Base-by-base conservation (phyloP, 768 basidiomycete species). In the Russula dissimulans region DNA sequence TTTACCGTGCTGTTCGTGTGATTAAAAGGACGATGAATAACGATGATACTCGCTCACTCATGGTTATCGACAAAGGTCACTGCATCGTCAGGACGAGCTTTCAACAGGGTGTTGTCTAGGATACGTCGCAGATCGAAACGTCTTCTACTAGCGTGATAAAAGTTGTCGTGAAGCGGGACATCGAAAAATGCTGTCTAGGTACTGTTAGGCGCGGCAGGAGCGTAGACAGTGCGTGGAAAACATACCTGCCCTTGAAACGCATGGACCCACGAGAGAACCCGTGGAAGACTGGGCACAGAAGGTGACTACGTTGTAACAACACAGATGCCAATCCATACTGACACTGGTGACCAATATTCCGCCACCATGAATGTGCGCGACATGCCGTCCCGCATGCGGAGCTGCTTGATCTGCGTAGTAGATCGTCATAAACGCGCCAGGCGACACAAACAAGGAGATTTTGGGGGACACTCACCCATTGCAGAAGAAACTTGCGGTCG, bases 31-130 rank as follows among this genome's bases (percentile, higher is more conserved):
- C 32, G 55, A 38, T 7, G 45, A 17, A 10, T 41, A 57, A 59
- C 11, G 56, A 29, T 43, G 22, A 31, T 41, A 31, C 41, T 54
- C 41, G 73, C 86, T 72, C 63, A 91, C 90, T 93, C 91, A 65
- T 93, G 90, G 70, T 92, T 93, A 67, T 93, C 90, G 7, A 92
- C 90, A 67, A 92, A 92, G 0, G 90, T 92, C 5, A 97, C 90
- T 4, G 93, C 89, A 68, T 93, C 89, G 31, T 79, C 75, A 3
- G 94, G 92, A 61, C 82, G 79, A 3, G 74, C 68, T 57, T 85
- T 77, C 17, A 91, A 78, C 11, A 97, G 71, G 1, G 89, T 87
- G 48, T 79, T 76, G 54, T 86, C 76, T 43, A 94, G 74, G 61
- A 97, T 85, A 36, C 69, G 80, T 61, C 91, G 76, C 48, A 97